Base-by-base conservation (phyloP, 108 stramenopile genomes). In the Mediolabrus comicus region DNA sequence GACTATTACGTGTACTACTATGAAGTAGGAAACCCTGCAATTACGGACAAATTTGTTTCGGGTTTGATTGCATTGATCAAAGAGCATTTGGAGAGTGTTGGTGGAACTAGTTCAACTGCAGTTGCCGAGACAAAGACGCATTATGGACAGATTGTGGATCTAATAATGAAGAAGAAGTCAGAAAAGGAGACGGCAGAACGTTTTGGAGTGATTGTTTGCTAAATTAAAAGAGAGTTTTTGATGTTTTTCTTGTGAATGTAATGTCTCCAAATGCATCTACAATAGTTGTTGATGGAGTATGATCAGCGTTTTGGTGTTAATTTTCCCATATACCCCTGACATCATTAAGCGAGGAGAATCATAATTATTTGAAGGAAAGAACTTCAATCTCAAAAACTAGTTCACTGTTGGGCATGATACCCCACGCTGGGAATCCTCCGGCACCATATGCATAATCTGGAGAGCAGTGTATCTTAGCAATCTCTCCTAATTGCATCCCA, bases 1-100 rank as follows among this genome's bases (percentile, higher is more conserved):
- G 96, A 99, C 63, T 88, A 88, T 39, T 99, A 98, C 70, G 66
- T 98, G 3, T 96, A 93, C 75, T 98, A 94, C 73, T 99, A 94
- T 53, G 98, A 98, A 49, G 83, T 84, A 30, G 84, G 87, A 63
- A 91, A 89, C 67, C 96, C 96, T 16, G 72, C 79, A 22, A 95
- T 98, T 38, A 86, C 87, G 5, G 87, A 85, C 27, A 88, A 91
- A 62, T 96, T 92, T 67, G 80, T 98, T 9, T 79, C 84, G 12
- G 93, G 94, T 13, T 79, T 97, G 36, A 90, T 96, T 34, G 94
- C 95, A 51, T 82, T 99, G 53, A 89, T 98, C 56, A 97, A 96
- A 35, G 96, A 97, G 69, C 94, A 97, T 75, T 75, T 95, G 25
- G 83, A 86, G 41, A 83, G 80, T 57, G 65, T 89, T 59, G 59